A percentile compares a stretch with the other conserved stretches of the same genome.
phyloP scores from a whole-genome alignment of 208 protist species.

The Trichomonas tenax region DNA sequence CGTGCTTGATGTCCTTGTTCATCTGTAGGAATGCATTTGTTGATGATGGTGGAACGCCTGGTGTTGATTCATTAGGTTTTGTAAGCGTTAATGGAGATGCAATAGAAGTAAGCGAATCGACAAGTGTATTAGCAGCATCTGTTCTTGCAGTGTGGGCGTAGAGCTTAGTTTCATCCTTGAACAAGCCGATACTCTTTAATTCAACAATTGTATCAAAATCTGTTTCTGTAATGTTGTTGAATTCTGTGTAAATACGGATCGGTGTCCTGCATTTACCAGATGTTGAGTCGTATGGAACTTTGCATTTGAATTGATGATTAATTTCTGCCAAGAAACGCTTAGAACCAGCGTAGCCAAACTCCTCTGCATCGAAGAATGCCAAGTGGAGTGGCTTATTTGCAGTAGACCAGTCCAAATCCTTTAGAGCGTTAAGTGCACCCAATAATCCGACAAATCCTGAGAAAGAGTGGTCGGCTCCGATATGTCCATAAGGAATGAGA shows the following conservation, averaged over 20 bases:
- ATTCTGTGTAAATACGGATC: not conserved
- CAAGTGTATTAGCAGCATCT: not conserved
- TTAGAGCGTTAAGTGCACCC: not conserved
- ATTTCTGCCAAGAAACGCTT: not conserved
- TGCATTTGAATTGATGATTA: not conserved
- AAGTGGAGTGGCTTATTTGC: not conserved
- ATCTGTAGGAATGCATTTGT: not conserved
- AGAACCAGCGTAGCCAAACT: not conserved
- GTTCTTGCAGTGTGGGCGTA: not conserved
- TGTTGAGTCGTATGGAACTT: not conserved
- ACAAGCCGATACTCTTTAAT: not conserved
- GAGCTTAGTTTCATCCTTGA: not conserved
- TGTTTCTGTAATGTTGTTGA: not conserved
- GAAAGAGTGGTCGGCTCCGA: not conserved
- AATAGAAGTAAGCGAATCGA: not conserved
- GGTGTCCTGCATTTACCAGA: not conserved
- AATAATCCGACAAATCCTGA: not conserved
- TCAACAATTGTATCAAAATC: not conserved
- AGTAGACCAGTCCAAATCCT: not conserved
- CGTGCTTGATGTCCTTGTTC: not conserved
- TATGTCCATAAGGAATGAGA: not conserved
- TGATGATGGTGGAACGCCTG: not conserved
- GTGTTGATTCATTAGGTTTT: not conserved
- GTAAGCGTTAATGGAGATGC: not conserved
- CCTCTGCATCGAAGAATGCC: not conserved